phyloP scores from a whole-genome alignment of 83 land plant species.

The Thuja plicata region DNA sequence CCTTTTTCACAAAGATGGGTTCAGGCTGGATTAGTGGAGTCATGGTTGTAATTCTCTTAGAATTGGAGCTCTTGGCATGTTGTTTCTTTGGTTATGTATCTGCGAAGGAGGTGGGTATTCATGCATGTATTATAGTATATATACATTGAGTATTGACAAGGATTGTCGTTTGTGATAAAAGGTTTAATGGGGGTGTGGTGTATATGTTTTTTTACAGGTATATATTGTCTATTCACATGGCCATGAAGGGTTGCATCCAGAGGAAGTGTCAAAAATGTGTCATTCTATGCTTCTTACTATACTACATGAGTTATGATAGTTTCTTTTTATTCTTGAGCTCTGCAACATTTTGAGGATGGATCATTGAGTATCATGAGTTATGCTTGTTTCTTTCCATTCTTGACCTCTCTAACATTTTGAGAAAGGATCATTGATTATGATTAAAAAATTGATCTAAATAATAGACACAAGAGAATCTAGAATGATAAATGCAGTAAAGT shows the following conservation, averaged over 20 bases:
- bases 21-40: not conserved
- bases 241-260: slow-evolving; percentile 24
- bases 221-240: slow-evolving; percentile 53
- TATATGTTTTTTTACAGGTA: slow-evolving; percentile 16
- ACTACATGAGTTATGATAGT: no score
- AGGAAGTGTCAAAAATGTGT: slow-evolving; percentile 44
- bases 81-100: not conserved
- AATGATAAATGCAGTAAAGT: not conserved
- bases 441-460: no score
- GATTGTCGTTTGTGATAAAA: no score
- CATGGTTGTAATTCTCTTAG: not conserved
- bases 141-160: not conserved
- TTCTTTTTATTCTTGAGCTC: no score
- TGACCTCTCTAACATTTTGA: no score
- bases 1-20: not conserved
- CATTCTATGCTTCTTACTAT: slow-evolving; percentile 27
- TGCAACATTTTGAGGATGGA: no score
- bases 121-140: not conserved
- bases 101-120: slow-evolving; percentile 13
- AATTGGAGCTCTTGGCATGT: not conserved
- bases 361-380: no score
- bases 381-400: no score
- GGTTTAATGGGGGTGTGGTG: not conserved
- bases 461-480: no score
- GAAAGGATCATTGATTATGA: no score